Percentiles rank a stretch among this genome's conserved stretches.
These are phyloP conservation scores for Priceomyces carsonii DNA, from an alignment of 805 yeast species.

Conservation along the genomic window DNA sequence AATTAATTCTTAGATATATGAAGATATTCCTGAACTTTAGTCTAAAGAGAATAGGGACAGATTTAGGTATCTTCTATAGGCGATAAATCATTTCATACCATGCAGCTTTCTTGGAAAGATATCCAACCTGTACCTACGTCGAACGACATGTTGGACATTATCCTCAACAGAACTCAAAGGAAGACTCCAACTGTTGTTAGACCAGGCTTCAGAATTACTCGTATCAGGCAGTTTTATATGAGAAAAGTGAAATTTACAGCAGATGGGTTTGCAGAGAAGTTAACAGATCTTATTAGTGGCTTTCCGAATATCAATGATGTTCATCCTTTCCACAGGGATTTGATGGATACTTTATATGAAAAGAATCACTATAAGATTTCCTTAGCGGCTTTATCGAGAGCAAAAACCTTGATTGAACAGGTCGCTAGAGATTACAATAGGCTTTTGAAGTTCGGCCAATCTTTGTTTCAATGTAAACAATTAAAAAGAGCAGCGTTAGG, in stretches of 20 bases:
- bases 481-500: slow-evolving; percentile 98
- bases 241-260: slow-evolving; percentile 95
- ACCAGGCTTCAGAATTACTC: slow-evolving; percentile 92
- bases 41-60: too few relatives aligned
- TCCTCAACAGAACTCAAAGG: slow-evolving; percentile 95
- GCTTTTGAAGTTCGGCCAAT: slow-evolving; percentile 94
- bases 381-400: slow-evolving; percentile 89
- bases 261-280: slow-evolving; percentile 93
- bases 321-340: slow-evolving; percentile 97
- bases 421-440: slow-evolving; percentile 95
- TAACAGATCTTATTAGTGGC: slow-evolving; percentile 78
- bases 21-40: too few relatives aligned
- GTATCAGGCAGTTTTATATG: slow-evolving; percentile 97
- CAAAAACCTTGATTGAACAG: slow-evolving; percentile 92
- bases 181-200: slow-evolving; percentile 99
- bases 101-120: slow-evolving; percentile 99
- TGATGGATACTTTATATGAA: slow-evolving; percentile 96
- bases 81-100: slow-evolving; percentile 26
- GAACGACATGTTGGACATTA: slow-evolving; percentile 93
- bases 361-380: slow-evolving; percentile 98
- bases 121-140: slow-evolving; percentile 92
- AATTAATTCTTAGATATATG: too few relatives aligned
- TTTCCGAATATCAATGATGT: slow-evolving; percentile 97
- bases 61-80: slow-evolving; percentile 1
- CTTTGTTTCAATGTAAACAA: slow-evolving; percentile 97